Evolutionary conservation across 495 filamentous ascomycete species (phyloP), one percentile per base, ranked within the genome.

Genomic region (Wilcoxina mikolae): DNA sequence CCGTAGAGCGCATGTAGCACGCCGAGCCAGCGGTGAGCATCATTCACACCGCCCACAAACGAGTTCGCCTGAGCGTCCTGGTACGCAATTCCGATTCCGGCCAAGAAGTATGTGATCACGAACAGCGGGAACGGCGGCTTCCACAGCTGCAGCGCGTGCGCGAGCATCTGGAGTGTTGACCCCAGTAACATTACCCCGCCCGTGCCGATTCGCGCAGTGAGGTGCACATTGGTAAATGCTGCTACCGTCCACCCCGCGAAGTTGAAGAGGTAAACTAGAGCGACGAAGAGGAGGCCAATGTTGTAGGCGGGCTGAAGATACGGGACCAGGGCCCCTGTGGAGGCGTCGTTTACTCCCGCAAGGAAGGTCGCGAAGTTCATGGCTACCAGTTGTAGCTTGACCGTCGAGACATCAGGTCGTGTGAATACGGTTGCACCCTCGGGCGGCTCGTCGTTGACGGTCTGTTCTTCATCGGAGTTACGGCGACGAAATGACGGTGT

Each of bases 161-260:
- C 81, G 26, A 61, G 22, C 0, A 64, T 57, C 9, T 74, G 67
- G 27, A 76, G 58, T 18, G 77, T 49, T 60, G 80, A 73, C 0
- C 78, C 71, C 3, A 83, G 53, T 3, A 79, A 73, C 24, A 85
- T 71, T 25, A 75, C 72, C 51, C 73, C 79, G 0, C 78, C 78
- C 18, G 82, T 76, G 9, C 86, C 85, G 0, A 88, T 57, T 24
- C 72, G 69, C 3, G 59, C 52, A 1, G 76, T 71, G 10, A 79
- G 67, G 29, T 74, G 68, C n/a, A 76, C 76, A 33, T 79, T 76
- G 56, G 79, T 71, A 23, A 82, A 78, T 1, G 84, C 84, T 2
- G 82, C 82, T 41, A 73, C 60, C 60, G 88, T 79, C 70, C 87
- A 93, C 20, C 86, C 86, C 15, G 82, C 48, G 0, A 87, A 85